phyloP scores from a whole-genome alignment of 768 basidiomycete species.

The Pleurotus djamor region DNA sequence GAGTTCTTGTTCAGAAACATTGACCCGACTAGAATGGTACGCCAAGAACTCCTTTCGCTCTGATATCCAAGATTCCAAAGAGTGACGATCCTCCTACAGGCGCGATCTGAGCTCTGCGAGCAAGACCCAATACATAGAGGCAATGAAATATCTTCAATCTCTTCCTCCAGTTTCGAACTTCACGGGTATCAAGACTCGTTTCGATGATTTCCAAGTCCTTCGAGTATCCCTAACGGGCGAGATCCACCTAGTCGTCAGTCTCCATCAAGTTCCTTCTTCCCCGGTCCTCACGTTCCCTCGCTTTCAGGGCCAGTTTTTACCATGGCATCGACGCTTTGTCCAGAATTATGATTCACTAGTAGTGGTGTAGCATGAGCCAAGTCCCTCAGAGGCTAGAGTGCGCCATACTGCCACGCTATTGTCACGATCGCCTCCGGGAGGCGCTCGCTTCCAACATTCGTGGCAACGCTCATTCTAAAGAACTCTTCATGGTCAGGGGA shows the following conservation, averaged over 20 bases:
- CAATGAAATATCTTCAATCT: conserved; percentile 10
- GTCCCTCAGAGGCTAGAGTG: too few species aligned
- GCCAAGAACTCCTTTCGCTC: too few species aligned
- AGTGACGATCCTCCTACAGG: not conserved
- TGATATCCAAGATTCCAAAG: too few species aligned
- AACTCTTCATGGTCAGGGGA: too few species aligned
- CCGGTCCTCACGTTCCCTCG: not conserved
- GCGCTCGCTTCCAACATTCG: too few species aligned
- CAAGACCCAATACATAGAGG: conserved; percentile 1
- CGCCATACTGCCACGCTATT: too few species aligned
- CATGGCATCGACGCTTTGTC: conserved; percentile 27
- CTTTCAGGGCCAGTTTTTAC: conserved; percentile 24
- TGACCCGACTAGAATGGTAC: too few species aligned
- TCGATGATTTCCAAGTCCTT: conserved; percentile 19
- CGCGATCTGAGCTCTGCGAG: not conserved
- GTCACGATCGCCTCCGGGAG: too few species aligned
- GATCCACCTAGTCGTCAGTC: conserved; percentile 16
- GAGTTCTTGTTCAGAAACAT: too few species aligned
- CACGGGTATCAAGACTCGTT: conserved; percentile 12
- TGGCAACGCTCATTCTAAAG: too few species aligned
- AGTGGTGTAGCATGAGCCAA: too few species aligned
- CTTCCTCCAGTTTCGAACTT: conserved; percentile 6
- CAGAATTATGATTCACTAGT: conserved; percentile 15
- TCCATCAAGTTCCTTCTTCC: not conserved
- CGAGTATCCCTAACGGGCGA: conserved; percentile 15